These are phyloP conservation scores for Lipomyces yamanashiensis DNA, from an alignment of 805 yeast genomes.

Conservation along the genomic window DNA sequence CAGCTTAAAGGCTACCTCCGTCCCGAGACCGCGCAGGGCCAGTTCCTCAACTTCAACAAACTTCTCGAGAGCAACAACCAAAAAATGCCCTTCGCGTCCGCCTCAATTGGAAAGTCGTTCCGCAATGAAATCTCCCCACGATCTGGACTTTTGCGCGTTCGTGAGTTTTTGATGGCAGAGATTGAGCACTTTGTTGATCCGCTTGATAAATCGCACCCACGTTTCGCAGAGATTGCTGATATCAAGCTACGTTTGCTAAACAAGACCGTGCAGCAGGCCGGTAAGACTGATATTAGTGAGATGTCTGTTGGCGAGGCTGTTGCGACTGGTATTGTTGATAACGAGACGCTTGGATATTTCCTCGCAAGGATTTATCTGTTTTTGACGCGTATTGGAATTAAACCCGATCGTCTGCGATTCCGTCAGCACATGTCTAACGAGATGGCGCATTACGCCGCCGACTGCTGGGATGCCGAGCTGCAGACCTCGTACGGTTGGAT, in stretches of 20 bases:
- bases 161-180: constrained; percentile 99
- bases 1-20: constrained; percentile 91
- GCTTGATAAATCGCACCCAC: constrained; percentile 76
- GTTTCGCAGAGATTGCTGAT: constrained; percentile 76
- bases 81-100: constrained; percentile 99
- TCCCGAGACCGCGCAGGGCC: constrained; percentile 99
- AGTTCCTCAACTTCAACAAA: constrained; percentile 92
- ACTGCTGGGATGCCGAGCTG: constrained; percentile 99
- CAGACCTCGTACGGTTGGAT: constrained; percentile 98
- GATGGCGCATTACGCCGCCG: constrained; percentile 99
- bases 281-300: constrained; percentile 68
- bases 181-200: constrained; percentile 99
- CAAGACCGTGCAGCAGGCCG: constrained; percentile 83
- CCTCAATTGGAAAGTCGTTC: constrained; percentile 97
- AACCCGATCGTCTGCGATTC: constrained; percentile 81
- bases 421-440: constrained; percentile 98
- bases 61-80: constrained; percentile 92
- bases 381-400: constrained; percentile 87
- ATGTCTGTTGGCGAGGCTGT: constrained; percentile 92
- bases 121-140: constrained; percentile 99
- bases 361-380: constrained; percentile 89
- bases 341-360: constrained; percentile 96
- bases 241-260: constrained; percentile 79
- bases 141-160: constrained; percentile 94
- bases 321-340: constrained; percentile 82